Evolutionary conservation across 768 basidiomycete species (phyloP).

Genomic region (Lenzites betulinus): DNA sequence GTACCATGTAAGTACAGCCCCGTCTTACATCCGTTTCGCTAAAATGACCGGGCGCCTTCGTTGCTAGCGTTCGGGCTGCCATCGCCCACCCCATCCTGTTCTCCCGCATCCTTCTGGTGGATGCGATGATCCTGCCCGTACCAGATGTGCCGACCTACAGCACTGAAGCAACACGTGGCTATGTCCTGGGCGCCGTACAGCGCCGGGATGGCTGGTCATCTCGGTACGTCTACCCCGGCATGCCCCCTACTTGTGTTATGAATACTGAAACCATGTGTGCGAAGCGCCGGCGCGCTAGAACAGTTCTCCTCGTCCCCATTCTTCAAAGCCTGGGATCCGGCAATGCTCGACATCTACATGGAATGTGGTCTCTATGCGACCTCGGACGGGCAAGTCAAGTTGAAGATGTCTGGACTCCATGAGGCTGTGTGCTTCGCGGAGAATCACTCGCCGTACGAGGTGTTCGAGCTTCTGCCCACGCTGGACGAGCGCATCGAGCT

Average conservation of each 20-base stretch:
- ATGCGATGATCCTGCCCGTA: conserved; percentile 61
- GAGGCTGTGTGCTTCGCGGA: conserved; percentile 68
- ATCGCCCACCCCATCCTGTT: conserved; percentile 66
- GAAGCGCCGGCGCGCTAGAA: conserved; percentile 60
- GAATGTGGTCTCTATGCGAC: conserved; percentile 53
- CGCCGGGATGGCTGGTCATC: conserved; percentile 68
- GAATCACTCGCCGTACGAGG: conserved; percentile 35
- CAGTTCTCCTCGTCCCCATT: conserved; percentile 57
- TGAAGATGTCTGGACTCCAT: conserved; percentile 68
- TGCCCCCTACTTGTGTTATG: neutral
- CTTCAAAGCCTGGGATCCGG: conserved; percentile 72
- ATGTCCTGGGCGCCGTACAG: conserved; percentile 41
- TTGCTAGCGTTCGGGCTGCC: conserved; percentile 68
- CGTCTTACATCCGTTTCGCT: neutral
- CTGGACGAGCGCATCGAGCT: conserved; percentile 55
- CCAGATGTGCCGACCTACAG: neutral
- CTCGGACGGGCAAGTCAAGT: conserved; percentile 44
- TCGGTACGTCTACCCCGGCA: conserved; percentile 39
- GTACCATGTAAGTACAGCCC: conserved; percentile 58
- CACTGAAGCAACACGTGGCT: neutral
- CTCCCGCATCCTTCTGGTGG: conserved; percentile 70
- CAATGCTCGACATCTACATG: conserved; percentile 59
- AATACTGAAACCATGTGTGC: neutral
- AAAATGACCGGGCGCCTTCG: neutral
- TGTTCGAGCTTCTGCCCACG: conserved; percentile 37